Evolutionary conservation across 495 filamentous ascomycete genomes (phyloP).

Genomic region (Bombardia bombarda): DNA sequence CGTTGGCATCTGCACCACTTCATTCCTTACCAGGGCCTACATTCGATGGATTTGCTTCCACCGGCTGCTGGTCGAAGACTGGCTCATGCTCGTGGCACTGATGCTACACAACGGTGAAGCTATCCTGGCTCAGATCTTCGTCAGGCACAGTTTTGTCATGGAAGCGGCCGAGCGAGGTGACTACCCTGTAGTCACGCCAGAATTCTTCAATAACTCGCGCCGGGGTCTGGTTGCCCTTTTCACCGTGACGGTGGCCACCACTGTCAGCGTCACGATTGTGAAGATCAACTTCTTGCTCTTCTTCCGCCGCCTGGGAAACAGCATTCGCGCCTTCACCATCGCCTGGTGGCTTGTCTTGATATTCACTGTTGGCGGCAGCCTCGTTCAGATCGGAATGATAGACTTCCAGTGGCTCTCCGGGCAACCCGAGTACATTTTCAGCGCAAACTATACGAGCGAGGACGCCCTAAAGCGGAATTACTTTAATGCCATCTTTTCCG

Average conservation of each 20-base stretch:
- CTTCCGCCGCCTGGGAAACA: conserved; percentile 4
- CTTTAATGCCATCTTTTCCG: conserved; percentile 5
- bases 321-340: conserved; percentile 1
- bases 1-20: conserved; percentile 7
- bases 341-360: conserved; percentile 6
- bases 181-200: neutral
- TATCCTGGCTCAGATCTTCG: conserved; percentile 5
- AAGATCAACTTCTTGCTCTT: conserved; percentile 12
- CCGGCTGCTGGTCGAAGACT: conserved; percentile 9
- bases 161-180: conserved; percentile 6
- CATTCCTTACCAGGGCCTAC: conserved; percentile 5
- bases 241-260: neutral
- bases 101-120: neutral
- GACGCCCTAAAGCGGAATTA: neutral
- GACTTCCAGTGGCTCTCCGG: conserved; percentile 6
- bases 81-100: conserved; percentile 9
- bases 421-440: conserved; percentile 2
- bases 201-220: conserved; percentile 5
- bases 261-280: conserved; percentile 4
- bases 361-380: conserved; percentile 3
- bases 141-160: conserved; percentile 3
- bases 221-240: conserved; percentile 2
- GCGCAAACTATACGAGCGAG: neutral
- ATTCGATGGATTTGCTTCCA: conserved; percentile 13
- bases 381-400: conserved; percentile 3